phyloP scores from a whole-genome alignment of 1,284 basidiomycete species.

The Peniophora sp. region DNA sequence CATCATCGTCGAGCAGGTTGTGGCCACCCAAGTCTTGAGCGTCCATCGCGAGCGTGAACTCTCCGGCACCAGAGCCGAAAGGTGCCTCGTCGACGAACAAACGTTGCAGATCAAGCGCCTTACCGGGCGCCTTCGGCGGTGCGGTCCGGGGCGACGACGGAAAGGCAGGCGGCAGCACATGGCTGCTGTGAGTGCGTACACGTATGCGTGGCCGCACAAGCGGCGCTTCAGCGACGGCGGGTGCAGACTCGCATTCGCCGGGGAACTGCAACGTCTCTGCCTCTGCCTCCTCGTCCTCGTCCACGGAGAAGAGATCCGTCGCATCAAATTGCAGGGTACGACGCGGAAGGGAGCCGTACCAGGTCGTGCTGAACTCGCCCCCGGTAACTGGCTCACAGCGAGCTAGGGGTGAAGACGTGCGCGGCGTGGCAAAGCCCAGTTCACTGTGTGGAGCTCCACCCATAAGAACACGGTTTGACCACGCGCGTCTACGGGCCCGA shows the following conservation, averaged over 20 bases:
- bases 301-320: conserved; percentile 36
- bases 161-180: conserved; percentile 10
- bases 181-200: conserved; percentile 21
- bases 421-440: conserved; percentile 35
- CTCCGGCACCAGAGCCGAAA: conserved; percentile 5
- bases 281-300: conserved; percentile 38
- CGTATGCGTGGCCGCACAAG: conserved; percentile 18
- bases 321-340: conserved; percentile 18
- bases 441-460: conserved; percentile 20
- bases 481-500: conserved; percentile 44
- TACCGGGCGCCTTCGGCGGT: conserved; percentile 2
- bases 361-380: conserved; percentile 2
- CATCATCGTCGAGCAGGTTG: too few species aligned
- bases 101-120: conserved; percentile 1
- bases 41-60: conserved; percentile 22
- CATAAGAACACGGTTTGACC: conserved; percentile 36
- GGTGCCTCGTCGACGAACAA: conserved; percentile 1
- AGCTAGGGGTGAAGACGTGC: conserved; percentile 30
- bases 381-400: conserved; percentile 25
- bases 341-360: conserved; percentile 10
- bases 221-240: conserved; percentile 3
- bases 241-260: background rate
- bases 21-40: conserved; percentile 7
- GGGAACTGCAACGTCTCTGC: conserved; percentile 12
- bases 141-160: conserved; percentile 6